Evolutionary conservation across 495 filamentous ascomycete genomes (phyloP), one percentile per base, ranked within the genome.

Genomic region (Penicillium soppii): DNA sequence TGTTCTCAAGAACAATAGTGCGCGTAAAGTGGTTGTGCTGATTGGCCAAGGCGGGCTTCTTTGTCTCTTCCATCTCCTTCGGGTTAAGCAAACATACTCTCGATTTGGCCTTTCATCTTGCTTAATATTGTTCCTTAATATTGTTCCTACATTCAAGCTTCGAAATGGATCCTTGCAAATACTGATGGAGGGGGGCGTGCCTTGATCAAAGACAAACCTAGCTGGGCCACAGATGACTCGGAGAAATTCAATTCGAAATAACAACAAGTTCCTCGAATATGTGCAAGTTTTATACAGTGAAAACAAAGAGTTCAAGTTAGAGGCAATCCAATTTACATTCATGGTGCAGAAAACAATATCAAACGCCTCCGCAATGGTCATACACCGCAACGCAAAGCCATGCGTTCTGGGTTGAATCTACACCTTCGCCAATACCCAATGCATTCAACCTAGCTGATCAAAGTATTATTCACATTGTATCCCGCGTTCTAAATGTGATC

Each of bases 1-100:
- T 49, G 47, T 49, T 41, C 25, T 33, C 10, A 32, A 16, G 46
- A 40, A 49, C 37, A 49, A 41, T 49, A 26, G 17, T 49, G 41
- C n/a, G 47, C 13, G 47, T 8, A 30, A 22, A 22, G 5, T 26
- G 30, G 6, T 23, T 19, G 36, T 32, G 12, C 16, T 5, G 36
- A 40, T 49, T 49, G 47, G 47, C n/a, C 36, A 7, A n/a, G n/a
- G 7, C 6, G 2, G 3, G 5, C 7, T 30, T 15, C 26, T 25
- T 22, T 40, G 36, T 40, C 25, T 20, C 5, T 13, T 20, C 17
- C 16, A n/a, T 4, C 2, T 22, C 22, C 33, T 19, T 19, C 22
- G n/a, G 21, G 7, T 1, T n/a, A 26, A 27, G n/a, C 22, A 10
- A 36, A 20, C 16, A 41, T 9, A n/a, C 6, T 8, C 26, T 16